phyloP scores from a whole-genome alignment of 2,329 filamentous ascomycete species.

The Beauveria rudraprayagi region DNA sequence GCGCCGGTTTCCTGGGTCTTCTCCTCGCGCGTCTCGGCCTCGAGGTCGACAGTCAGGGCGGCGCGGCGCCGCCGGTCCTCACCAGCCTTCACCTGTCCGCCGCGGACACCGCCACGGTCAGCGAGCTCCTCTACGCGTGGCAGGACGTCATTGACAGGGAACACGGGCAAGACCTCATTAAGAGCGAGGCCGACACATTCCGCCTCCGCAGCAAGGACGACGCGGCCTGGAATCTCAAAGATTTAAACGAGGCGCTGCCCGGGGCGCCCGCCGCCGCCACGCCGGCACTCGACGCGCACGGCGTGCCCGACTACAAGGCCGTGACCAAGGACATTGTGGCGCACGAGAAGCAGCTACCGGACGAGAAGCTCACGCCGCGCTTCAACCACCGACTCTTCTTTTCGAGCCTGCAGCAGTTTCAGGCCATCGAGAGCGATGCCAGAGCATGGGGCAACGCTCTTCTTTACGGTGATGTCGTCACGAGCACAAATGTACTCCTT shows the following conservation, averaged over 20 bases:
- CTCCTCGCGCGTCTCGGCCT: slow-evolving; percentile 75
- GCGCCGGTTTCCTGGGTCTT: slow-evolving; percentile 69
- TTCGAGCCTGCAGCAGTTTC: slow-evolving; percentile 60
- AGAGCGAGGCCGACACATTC: slow-evolving; percentile 77
- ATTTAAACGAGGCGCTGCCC: slow-evolving; percentile 45
- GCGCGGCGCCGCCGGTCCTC: slow-evolving; percentile 64
- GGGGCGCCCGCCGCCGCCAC: slow-evolving; percentile 15
- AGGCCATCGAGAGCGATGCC: slow-evolving; percentile 45
- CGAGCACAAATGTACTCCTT: slow-evolving; percentile 86
- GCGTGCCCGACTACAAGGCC: slow-evolving; percentile 65
- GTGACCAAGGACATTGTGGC: slow-evolving; percentile 66
- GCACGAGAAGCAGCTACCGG: slow-evolving; percentile 61
- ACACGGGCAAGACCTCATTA: slow-evolving; percentile 62
- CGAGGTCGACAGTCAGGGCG: slow-evolving; percentile 61
- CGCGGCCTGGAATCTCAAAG: slow-evolving; percentile 45
- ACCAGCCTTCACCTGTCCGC: slow-evolving; percentile 79
- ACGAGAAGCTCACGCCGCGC: slow-evolving; percentile 65
- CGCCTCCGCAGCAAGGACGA: slow-evolving; percentile 61
- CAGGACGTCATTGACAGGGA: slow-evolving; percentile 59
- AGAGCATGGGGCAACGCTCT: slow-evolving; percentile 67
- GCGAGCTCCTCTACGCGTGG: slow-evolving; percentile 58
- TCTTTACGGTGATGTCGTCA: slow-evolving; percentile 85
- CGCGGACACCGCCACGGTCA: slow-evolving; percentile 53
- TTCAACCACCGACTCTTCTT: slow-evolving; percentile 83
- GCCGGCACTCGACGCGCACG: slow-evolving; percentile 34